These are phyloP conservation scores for Xylariaceae sp. DNA, from an alignment of 2,329 filamentous ascomycete genomes.

Conservation along the genomic window DNA sequence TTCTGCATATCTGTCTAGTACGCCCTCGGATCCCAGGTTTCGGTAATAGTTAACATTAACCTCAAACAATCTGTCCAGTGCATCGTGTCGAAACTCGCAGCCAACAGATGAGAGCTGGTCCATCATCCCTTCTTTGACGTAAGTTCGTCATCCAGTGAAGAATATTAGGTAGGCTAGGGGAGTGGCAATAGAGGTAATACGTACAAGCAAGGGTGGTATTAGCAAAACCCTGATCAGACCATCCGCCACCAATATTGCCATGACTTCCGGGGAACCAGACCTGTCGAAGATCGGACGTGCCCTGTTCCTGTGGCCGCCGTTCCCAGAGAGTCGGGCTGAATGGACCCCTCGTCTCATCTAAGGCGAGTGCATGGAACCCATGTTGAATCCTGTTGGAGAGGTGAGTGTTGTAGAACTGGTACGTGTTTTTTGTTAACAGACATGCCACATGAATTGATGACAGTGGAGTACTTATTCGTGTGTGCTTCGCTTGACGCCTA, in stretches of 20 bases:
- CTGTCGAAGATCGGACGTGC: conserved; percentile 53
- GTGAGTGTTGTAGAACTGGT: conserved; percentile 59
- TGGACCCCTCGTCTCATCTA: conserved; percentile 61
- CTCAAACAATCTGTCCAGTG: conserved; percentile 38
- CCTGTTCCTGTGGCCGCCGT: conserved; percentile 45
- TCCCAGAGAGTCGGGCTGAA: conserved; percentile 65
- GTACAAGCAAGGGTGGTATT: conserved; percentile 45
- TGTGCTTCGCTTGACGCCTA: conserved; percentile 53
- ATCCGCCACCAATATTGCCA: conserved; percentile 73
- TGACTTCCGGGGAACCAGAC: conserved; percentile 76
- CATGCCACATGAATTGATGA: background rate
- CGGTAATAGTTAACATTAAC: conserved; percentile 50
- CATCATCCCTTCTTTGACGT: conserved; percentile 57
- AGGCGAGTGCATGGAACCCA: conserved; percentile 64
- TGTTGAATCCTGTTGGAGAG: conserved; percentile 60
- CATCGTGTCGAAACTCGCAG: conserved; percentile 51
- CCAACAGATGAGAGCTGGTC: conserved; percentile 59
- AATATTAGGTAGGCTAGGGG: background rate
- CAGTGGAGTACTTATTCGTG: conserved; percentile 51
- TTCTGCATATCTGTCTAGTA: conserved; percentile 17
- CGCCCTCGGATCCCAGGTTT: conserved; percentile 35
- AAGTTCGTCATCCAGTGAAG: background rate
- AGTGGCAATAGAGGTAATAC: conserved; percentile 18
- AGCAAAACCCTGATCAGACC: conserved; percentile 55
- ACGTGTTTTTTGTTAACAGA: conserved; percentile 47